Evolutionary conservation across 2,329 filamentous ascomycete genomes (phyloP), one percentile per base, ranked within the genome.

Genomic region (Monosporascus sp.): DNA sequence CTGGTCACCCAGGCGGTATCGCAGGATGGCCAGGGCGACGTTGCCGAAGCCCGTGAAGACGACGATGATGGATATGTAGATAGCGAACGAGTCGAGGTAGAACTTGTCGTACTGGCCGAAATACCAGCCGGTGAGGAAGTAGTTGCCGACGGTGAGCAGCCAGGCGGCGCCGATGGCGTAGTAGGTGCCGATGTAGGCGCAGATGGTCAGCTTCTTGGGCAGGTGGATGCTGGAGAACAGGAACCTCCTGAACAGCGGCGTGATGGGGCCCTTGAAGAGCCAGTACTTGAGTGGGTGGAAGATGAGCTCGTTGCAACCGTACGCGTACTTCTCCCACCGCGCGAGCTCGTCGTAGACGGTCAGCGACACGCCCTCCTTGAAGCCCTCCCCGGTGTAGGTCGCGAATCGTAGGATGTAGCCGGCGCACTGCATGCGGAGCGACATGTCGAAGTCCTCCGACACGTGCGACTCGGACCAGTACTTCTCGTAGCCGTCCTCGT

Each of bases 241-340:
- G 74, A 94, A 93, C 52, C 74, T 78, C 56, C 85, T 80, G 79
- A 93, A 93, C 5, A 93, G 79, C 22, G 86, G 85, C 4, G 89
- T 93, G 67, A 93, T 89, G 27, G 89, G 89, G 0, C 89, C 89
- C 17, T 78, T 81, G 66, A 78, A 84, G 45, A 83, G 69, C 89
- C 89, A 93, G 61, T 83, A 84, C 55, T 81, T 80, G 55, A 93
- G 75, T 3, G 89, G 89, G 65, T 93, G 81, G 75, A 94, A 93
- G 53, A 93, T 77, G 53, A 93, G 77, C 73, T 92, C 89, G 68
- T 88, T 89, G 72, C 89, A 92, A 38, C 89, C 88, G 63, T 90
- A 92, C 3, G 89, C 89, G 67, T 91, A 91, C 71, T 93, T 93
- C 66, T 93, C 89, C 89, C 89, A 93, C 53, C 89, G 86, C 2